Percentiles rank a stretch among this genome's conserved stretches.
Evolutionary conservation across 2,329 filamentous ascomycete genomes (phyloP).

Genomic region (Fusarium transvaalense): DNA sequence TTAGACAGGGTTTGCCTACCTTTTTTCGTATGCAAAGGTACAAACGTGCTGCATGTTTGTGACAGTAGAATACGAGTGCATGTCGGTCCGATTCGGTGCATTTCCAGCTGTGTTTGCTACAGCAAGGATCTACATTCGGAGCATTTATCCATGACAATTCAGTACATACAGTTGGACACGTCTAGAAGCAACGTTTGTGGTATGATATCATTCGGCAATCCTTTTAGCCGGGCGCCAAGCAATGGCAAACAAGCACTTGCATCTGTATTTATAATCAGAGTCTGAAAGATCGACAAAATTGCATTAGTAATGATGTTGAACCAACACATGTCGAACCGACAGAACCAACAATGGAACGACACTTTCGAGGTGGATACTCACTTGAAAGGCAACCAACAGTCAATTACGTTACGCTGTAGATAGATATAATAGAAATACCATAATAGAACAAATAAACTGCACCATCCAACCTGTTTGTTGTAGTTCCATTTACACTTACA

Average conservation of each 20-base stretch:
- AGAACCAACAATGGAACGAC: no score
- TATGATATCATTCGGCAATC: not conserved
- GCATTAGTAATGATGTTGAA: not conserved
- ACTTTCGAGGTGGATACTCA: no score
- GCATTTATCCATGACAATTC: no score
- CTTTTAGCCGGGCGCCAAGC: not conserved
- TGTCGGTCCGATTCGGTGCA: not conserved
- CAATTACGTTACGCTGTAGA: no score
- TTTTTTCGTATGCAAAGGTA: not conserved
- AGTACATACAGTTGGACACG: no score
- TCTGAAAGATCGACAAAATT: no score
- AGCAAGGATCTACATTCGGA: not conserved
- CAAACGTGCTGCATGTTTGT: not conserved
- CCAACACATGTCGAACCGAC: not conserved
- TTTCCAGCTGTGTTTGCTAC: not conserved
- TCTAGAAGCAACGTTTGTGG: no score
- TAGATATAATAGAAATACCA: not conserved
- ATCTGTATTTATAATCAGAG: not conserved
- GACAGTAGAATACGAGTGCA: not conserved
- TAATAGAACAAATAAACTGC: not conserved
- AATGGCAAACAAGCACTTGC: not conserved
- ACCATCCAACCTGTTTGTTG: not conserved
- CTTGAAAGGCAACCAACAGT: no score
- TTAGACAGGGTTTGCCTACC: not conserved
- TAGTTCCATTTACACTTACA: no score